Percentiles rank a stretch among this genome's conserved stretches.
Evolutionary conservation across 257 asterid species (phyloP).

Genomic region (Ilex asprella): DNA sequence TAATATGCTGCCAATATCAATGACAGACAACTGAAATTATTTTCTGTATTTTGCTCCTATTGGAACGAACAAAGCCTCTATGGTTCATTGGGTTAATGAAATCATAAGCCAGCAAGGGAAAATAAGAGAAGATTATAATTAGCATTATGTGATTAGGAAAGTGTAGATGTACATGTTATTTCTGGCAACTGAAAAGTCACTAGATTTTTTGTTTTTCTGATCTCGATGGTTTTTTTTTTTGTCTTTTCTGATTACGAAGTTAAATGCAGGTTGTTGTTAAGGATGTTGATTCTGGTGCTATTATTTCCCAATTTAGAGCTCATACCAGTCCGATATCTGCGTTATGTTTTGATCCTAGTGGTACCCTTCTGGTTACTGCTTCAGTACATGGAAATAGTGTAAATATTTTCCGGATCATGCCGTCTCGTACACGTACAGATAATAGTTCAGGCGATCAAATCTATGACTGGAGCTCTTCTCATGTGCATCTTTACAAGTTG

Average conservation of each 20-base stretch:
- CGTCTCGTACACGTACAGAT: slow-evolving; percentile 20
- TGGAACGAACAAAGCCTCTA: no score
- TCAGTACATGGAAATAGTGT: slow-evolving; percentile 67
- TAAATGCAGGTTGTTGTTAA: slow-evolving; percentile 51
- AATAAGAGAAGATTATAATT: no score
- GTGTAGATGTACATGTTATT: no score
- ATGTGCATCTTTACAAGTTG: slow-evolving; percentile 65
- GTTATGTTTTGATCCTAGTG: slow-evolving; percentile 68
- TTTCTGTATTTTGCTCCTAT: no score
- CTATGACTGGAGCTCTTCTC: slow-evolving; percentile 52
- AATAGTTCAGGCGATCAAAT: slow-evolving; percentile 27
- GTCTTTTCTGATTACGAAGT: slow-evolving; percentile 9
- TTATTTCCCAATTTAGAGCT: slow-evolving; percentile 70
- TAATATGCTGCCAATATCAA: no score
- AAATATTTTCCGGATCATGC: slow-evolving; percentile 56
- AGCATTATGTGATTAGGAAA: no score
- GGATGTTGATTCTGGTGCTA: slow-evolving; percentile 54
- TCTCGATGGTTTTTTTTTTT: no score
- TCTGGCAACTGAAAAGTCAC: no score
- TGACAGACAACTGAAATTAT: no score
- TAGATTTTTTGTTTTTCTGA: no score
- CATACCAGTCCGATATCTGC: slow-evolving; percentile 73
- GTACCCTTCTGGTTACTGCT: slow-evolving; percentile 71
- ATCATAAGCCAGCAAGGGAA: no score
- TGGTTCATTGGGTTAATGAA: no score